phyloP scores from a whole-genome alignment of 441 rosid genomes.

The Populus hybrid region DNA sequence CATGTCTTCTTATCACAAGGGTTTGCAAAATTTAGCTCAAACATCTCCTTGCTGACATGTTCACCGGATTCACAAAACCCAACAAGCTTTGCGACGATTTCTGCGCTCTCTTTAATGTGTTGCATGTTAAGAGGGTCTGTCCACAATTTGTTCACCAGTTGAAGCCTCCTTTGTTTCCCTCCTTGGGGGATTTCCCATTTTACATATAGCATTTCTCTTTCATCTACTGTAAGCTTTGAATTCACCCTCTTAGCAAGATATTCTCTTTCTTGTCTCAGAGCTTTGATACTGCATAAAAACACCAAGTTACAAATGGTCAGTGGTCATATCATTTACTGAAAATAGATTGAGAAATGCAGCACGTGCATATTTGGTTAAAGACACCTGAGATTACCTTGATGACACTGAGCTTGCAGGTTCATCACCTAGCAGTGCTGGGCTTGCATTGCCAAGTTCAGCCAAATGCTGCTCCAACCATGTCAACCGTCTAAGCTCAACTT shows the following conservation, averaged over 20 bases:
- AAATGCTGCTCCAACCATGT: slow-evolving; percentile 91
- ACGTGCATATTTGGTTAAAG: background rate
- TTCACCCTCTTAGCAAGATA: slow-evolving; percentile 77
- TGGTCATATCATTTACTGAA: background rate
- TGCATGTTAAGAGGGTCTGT: slow-evolving; percentile 76
- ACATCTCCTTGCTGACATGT: slow-evolving; percentile 84
- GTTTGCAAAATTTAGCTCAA: slow-evolving; percentile 65
- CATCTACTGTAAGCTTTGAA: slow-evolving; percentile 65
- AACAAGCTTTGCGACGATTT: slow-evolving; percentile 74
- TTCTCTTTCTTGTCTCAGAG: slow-evolving; percentile 83
- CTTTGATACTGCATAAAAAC: slow-evolving; percentile 54
- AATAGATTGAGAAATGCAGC: background rate
- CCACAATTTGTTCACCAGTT: slow-evolving; percentile 82
- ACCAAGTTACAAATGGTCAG: background rate
- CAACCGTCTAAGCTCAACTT: slow-evolving; percentile 85
- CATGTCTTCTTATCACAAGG: slow-evolving; percentile 80
- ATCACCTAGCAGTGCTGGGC: slow-evolving; percentile 84
- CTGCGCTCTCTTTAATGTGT: slow-evolving; percentile 72
- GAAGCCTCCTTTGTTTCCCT: slow-evolving; percentile 86
- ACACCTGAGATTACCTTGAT: slow-evolving; percentile 47
- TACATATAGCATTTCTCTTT: slow-evolving; percentile 65
- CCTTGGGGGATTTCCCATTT: slow-evolving; percentile 81
- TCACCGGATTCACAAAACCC: slow-evolving; percentile 82
- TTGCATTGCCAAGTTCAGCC: slow-evolving; percentile 92
- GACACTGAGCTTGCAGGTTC: slow-evolving; percentile 86